Base-by-base conservation (phyloP, 176 grass and related monocot genomes). In the Raddia guianensis region DNA sequence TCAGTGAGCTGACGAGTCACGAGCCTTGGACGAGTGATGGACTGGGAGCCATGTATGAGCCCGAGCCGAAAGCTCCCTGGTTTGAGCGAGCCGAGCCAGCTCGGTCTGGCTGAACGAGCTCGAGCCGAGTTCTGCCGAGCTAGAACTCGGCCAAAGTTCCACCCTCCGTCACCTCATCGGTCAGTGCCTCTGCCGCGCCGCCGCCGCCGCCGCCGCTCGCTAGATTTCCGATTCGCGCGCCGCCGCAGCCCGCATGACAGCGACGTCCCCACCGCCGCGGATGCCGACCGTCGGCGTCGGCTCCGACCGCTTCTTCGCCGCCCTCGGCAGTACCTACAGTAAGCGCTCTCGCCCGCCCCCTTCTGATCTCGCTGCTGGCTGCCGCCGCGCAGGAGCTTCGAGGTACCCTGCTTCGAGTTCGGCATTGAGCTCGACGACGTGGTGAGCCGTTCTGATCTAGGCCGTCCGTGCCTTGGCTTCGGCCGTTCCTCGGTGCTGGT, bases 381-480 rank as follows among this genome's bases (percentile, higher is more conserved):
- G 65, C 64, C 75, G 81, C 76, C 96, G 97, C 93, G 57, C 89
- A 90, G 79, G 85, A 91, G 85, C 85, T 91, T 99, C 77, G 97
- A 99, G 60, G 76, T 10, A 62, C 79, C 93, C 55, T 96, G 97
- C 80, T 99, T 93, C 87, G 90, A 90, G 43, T 96, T 99, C 68
- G 97, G 97, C 63, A 99, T 99, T 85, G 97, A 99, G 82, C 97
- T 99, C 42, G 97, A 99, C 40, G 97, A 96, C 12, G 97, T 99
- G 79, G 92, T 97, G 54, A 77, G 79, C 46, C 42, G 37, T 44
- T 74, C 69, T 62, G 50, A 76, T 80, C 61, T 19, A 34, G 12
- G 19, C 10, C 12, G 0, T 46, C 1, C 12, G 67, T 49, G 68
- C 42, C 60, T 60, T 5, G 40, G 18, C 13, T 62, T 51, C 43